Evolutionary conservation across 306 rosid species (phyloP).

Genomic region (Echinosophora koreensis): DNA sequence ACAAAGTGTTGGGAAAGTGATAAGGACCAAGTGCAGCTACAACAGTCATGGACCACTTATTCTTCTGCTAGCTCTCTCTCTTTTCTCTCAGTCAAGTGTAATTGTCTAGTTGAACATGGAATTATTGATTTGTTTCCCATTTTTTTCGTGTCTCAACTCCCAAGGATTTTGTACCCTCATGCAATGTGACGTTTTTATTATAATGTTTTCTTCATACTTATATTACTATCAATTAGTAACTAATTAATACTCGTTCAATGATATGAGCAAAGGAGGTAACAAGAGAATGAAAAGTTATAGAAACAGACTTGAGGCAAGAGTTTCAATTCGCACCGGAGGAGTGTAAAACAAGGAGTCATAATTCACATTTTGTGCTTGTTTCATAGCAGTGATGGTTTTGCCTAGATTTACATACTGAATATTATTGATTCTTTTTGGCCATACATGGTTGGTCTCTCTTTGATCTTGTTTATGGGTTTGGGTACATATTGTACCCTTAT

Average conservation of each 20-base stretch:
- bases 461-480: no score
- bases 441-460: no score
- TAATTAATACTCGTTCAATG: background rate
- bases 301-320: no score
- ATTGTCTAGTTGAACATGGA: background rate
- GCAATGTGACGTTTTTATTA: background rate
- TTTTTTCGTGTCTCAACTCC: conserved; percentile 10
- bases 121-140: background rate
- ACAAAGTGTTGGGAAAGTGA: conserved; percentile 45
- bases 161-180: background rate
- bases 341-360: no score
- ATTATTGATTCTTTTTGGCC: no score
- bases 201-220: background rate
- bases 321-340: no score
- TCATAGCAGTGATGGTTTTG: no score
- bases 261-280: background rate
- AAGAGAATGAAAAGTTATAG: no score
- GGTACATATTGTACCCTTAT: no score
- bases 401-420: no score
- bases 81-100: background rate
- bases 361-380: background rate
- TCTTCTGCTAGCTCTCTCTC: background rate
- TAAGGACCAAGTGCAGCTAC: conserved; percentile 47
- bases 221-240: background rate
- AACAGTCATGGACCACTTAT: conserved; percentile 42